Conservation (phyloP, 352 stramenopile genomes). For the Thalassiosira hispida region DNA sequence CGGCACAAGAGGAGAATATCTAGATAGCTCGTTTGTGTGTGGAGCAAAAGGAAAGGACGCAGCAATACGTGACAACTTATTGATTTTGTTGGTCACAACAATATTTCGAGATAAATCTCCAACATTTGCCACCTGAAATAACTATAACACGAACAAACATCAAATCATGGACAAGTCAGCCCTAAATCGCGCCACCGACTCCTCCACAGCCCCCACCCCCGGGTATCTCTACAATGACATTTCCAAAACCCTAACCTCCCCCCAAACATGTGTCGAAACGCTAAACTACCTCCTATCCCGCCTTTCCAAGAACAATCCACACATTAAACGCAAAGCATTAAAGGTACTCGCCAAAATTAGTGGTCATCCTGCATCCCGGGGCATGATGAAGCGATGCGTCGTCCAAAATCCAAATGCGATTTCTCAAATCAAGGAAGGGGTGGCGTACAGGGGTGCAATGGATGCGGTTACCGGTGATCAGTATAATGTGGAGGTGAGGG, state of each 20-base stretch:
- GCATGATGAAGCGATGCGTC: conserved; percentile 70
- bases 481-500: conserved; percentile 91
- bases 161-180: conserved; percentile 90
- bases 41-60: too few relatives aligned
- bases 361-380: conserved; percentile 44
- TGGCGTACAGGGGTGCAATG: conserved; percentile 90
- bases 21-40: too few relatives aligned
- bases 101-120: too few relatives aligned
- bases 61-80: too few relatives aligned
- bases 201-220: conserved; percentile 92
- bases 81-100: too few relatives aligned
- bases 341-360: conserved; percentile 75
- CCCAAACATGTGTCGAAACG: conserved; percentile 60
- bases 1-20: too few relatives aligned
- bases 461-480: conserved; percentile 94
- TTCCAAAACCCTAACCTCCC: conserved; percentile 84
- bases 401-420: conserved; percentile 73
- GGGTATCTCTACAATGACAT: conserved; percentile 97
- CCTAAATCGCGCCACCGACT: conserved; percentile 92
- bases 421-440: conserved; percentile 90
- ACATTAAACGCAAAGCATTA: conserved; percentile 94
- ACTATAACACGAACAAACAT: not conserved
- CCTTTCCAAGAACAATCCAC: conserved; percentile 89
- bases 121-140: too few relatives aligned
- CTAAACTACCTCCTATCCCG: conserved; percentile 88